Evolutionary conservation across 139 green algal species (phyloP).

Genomic region (Asterochloris sp.): DNA sequence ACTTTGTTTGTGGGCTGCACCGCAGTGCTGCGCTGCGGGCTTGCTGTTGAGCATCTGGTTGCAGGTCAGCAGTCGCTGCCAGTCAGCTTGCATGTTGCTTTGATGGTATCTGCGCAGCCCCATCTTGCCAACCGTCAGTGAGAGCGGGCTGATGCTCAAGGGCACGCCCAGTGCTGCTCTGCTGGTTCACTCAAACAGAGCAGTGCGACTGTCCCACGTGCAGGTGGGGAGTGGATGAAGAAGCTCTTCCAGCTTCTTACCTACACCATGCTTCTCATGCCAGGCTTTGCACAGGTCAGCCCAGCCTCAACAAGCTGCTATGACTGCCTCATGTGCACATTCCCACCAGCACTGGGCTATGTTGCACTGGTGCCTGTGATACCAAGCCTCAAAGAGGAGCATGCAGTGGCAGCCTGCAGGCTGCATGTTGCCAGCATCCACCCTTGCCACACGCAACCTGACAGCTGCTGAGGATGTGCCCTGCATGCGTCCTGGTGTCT

Average conservation of each 20-base stretch:
- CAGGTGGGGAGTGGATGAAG: constrained; percentile 35
- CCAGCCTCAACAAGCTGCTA: not conserved
- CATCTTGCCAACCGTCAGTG: too few species aligned
- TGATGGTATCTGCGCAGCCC: not conserved
- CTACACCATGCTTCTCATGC: constrained; percentile 50
- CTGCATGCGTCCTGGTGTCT: not conserved
- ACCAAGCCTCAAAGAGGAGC: not conserved
- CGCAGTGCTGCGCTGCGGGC: not conserved
- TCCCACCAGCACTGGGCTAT: not conserved
- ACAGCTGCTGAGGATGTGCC: not conserved
- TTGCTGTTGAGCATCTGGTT: not conserved
- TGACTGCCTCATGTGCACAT: not conserved
- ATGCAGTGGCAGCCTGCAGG: not conserved
- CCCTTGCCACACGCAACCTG: not conserved
- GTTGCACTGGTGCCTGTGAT: not conserved
- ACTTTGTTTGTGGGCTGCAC: not conserved
- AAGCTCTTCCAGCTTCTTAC: constrained; percentile 44
- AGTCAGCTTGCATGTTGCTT: not conserved
- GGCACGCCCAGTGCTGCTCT: too few species aligned
- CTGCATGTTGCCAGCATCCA: not conserved
- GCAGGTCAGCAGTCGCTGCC: not conserved
- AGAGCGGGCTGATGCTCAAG: too few species aligned
- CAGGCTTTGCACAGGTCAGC: constrained; percentile 51
- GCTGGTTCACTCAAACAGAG: too few species aligned
- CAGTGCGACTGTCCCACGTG: not conserved